Base-by-base conservation (phyloP, 2,329 filamentous ascomycete genomes). In the Fusarium sp. region DNA sequence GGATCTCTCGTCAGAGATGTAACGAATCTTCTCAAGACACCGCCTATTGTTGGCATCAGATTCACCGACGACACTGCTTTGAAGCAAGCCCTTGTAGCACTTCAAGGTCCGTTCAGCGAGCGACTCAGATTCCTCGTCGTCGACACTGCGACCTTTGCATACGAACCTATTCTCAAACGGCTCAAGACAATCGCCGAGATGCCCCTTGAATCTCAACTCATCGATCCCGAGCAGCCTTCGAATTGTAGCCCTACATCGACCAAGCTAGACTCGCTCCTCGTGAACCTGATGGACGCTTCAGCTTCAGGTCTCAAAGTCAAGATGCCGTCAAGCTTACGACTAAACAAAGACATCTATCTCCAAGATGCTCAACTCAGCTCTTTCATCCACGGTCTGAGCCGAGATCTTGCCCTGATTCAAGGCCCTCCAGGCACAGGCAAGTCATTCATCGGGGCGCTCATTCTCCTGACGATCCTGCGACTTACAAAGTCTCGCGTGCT, bases 341-440 rank as follows among this genome's bases (percentile, higher is more conserved):
- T 56, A 68, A 77, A 47, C 45, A 72, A 9, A 82, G 31, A 46
- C 0, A 62, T 71, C 0, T 9, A 13, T 0, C 40, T 75, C 1
- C 25, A 57, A 4, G 68, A 59, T 5, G 74, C 88, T 0, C 89
- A 92, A 64, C 74, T 81, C 0, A 65, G 77, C 1, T 88, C 88
- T 1, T 70, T 92, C 1, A 58, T 85, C 3, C 73, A 80, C 13
- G 84, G 85, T 0, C 65, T 93, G 0, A 76, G 71, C 0, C 81
- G 81, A 7, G 73, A 75, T 1, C 73, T 92, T 0, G 86, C 84
- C 43, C 72, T 88, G 0, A 89, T 93, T 2, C 89, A 92, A 76
- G 90, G 90, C 0, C 91, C 91, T 1, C 91, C 90, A 64, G 89
- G 88, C 0, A 93, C 89, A 0, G 91, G 91, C 1, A 93, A 93